Percentiles rank a stretch among this genome's conserved stretches.
These are phyloP conservation scores for Thielaviopsis cerberus DNA, from an alignment of 2,329 filamentous ascomycete species.

Conservation along the genomic window DNA sequence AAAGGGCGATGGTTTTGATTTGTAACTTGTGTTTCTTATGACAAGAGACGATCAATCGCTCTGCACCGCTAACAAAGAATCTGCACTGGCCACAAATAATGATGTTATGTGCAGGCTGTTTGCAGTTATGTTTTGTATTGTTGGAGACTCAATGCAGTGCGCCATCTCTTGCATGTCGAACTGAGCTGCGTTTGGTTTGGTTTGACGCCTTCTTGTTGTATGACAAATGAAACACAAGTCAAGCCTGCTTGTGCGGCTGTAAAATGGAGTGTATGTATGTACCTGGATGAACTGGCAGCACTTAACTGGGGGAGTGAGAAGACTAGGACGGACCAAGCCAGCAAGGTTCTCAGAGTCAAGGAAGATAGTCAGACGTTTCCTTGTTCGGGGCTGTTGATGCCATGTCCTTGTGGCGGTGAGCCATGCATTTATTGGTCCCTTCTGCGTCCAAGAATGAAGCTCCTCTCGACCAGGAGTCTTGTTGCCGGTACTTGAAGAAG, in stretches of 20 bases:
- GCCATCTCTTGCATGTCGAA: not conserved
- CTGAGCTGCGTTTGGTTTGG: not conserved
- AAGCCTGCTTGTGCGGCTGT: not conserved
- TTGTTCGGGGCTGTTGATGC: not conserved
- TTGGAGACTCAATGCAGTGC: not conserved
- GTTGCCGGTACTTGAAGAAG: too few relatives aligned
- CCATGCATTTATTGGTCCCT: not conserved
- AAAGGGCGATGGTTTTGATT: not conserved
- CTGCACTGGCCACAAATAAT: too few relatives aligned
- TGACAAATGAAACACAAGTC: not conserved
- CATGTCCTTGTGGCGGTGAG: not conserved
- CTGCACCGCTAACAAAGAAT: too few relatives aligned
- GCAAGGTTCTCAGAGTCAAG: not conserved
- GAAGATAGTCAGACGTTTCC: not conserved
- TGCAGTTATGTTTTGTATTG: not conserved
- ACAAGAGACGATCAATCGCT: too few relatives aligned
- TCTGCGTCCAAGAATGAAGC: not conserved
- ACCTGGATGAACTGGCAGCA: not conserved
- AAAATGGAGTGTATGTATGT: not conserved
- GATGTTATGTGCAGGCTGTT: too few relatives aligned
- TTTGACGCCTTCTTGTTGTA: not conserved
- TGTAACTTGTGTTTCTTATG: too few relatives aligned
- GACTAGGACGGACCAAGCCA: not conserved
- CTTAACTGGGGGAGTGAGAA: not conserved
- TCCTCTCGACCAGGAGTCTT: too few relatives aligned